Evolutionary conservation across 2,329 filamentous ascomycete genomes (phyloP).

Genomic region (Geosmithia flava): DNA sequence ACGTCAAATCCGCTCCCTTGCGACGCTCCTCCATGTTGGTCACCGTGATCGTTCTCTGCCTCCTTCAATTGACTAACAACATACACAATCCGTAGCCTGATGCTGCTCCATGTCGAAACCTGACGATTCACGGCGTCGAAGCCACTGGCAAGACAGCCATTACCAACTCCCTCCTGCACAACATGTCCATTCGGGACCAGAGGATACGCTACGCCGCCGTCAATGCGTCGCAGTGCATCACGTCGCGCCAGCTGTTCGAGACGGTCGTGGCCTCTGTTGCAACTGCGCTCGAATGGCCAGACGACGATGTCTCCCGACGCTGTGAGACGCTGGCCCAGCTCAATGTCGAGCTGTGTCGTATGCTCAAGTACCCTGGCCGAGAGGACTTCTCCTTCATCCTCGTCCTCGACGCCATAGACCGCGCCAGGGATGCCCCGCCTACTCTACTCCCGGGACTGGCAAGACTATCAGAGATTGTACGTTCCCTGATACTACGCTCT

Average conservation of each 20-base stretch:
- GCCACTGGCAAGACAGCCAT: constrained; percentile 79
- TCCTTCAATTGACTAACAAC: background rate
- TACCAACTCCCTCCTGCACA: constrained; percentile 32
- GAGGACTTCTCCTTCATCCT: constrained; percentile 56
- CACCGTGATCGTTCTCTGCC: background rate
- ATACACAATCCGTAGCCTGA: constrained; percentile 31
- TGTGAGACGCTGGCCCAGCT: constrained; percentile 77
- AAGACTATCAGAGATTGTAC: constrained; percentile 67
- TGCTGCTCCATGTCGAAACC: constrained; percentile 57
- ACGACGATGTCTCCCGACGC: constrained; percentile 18
- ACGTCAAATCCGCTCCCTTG: constrained; percentile 43
- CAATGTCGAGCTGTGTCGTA: constrained; percentile 55
- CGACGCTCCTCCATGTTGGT: constrained; percentile 39
- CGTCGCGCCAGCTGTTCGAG: constrained; percentile 65
- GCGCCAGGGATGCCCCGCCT: constrained; percentile 64
- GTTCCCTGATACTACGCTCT: too few species aligned
- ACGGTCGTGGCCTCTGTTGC: constrained; percentile 49
- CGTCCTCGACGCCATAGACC: constrained; percentile 80
- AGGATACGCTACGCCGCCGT: constrained; percentile 46
- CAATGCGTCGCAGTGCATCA: constrained; percentile 65
- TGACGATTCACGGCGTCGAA: constrained; percentile 75
- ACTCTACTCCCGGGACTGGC: constrained; percentile 74
- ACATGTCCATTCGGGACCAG: constrained; percentile 5
- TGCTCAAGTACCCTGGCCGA: constrained; percentile 35
- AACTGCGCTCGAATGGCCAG: constrained; percentile 30